Percentiles rank a stretch among this genome's conserved stretches.
These are phyloP conservation scores for Sambucus nigra DNA, from an alignment of 129 eudicot genomes.

Conservation along the genomic window DNA sequence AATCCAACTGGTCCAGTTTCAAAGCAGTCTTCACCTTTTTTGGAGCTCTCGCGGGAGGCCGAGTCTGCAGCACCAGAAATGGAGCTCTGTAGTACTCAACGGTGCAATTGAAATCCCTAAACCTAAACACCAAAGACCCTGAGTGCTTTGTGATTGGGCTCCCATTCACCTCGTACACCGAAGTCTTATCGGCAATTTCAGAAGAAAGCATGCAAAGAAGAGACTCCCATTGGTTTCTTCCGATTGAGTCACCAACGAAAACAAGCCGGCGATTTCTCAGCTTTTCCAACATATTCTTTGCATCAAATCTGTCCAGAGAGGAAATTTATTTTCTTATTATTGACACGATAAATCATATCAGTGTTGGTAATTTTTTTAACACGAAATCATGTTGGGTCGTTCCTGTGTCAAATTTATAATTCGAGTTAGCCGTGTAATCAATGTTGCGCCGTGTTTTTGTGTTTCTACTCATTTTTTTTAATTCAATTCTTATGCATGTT, in stretches of 20 bases:
- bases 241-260: constrained; percentile 87
- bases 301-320: constrained; percentile 49
- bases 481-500: too few species aligned
- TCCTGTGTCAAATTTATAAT: too few species aligned
- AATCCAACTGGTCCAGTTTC: constrained; percentile 62
- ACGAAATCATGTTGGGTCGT: too few species aligned
- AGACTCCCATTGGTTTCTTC: constrained; percentile 96
- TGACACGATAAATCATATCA: too few species aligned
- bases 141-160: constrained; percentile 72
- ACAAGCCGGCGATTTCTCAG: constrained; percentile 51
- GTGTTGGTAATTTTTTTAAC: too few species aligned
- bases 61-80: constrained; percentile 55
- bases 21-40: constrained; percentile 47
- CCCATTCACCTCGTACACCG: constrained; percentile 66
- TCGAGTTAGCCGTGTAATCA: too few species aligned
- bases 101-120: constrained; percentile 66
- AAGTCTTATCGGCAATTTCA: constrained; percentile 42
- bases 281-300: constrained; percentile 56
- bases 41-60: constrained; percentile 53
- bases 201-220: constrained; percentile 74
- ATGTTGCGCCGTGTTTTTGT: too few species aligned
- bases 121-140: constrained; percentile 61
- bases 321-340: background rate
- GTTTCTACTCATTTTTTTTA: too few species aligned
- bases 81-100: constrained; percentile 80